Conservation (phyloP, 805 yeast species). For the Yarrowia sp. region DNA sequence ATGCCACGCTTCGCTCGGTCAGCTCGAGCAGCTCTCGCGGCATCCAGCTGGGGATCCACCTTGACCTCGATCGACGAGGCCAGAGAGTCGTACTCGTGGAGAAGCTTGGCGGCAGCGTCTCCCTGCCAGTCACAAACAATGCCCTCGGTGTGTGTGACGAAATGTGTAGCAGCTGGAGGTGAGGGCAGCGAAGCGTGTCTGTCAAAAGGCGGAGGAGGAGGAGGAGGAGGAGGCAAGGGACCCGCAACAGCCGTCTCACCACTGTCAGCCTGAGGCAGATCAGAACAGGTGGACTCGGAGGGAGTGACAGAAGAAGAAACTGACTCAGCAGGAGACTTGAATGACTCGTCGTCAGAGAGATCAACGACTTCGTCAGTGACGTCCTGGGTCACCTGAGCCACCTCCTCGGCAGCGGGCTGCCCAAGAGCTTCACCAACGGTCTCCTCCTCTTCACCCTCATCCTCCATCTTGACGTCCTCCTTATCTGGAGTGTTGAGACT, state of each 20-base stretch:
- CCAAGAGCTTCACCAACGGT: neutral
- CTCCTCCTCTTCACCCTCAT: neutral
- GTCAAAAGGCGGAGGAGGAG: slow-evolving; percentile 21
- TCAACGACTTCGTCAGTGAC: neutral
- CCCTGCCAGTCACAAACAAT: slow-evolving; percentile 11
- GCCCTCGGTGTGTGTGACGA: slow-evolving; percentile 3
- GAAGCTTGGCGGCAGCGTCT: neutral
- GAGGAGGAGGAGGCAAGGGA: neutral
- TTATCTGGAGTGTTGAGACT: neutral
- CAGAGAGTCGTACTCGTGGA: neutral
- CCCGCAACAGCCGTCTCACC: neutral
- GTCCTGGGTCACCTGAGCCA: neutral
- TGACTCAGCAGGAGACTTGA: neutral
- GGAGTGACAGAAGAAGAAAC: neutral
- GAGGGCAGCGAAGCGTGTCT: slow-evolving; percentile 13
- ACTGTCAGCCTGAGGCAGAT: neutral
- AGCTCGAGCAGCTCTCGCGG: slow-evolving; percentile 8
- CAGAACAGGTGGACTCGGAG: neutral
- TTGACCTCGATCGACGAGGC: neutral
- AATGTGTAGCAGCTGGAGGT: slow-evolving; percentile 9
- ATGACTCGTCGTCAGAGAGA: neutral
- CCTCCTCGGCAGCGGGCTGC: neutral
- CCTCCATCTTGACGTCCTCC: slow-evolving; percentile 21
- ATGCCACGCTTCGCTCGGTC: slow-evolving; percentile 33
- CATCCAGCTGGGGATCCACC: slow-evolving; percentile 10